A percentile compares a stretch with the other conserved stretches of the same genome.
Conservation (phyloP, 2,329 filamentous ascomycete genomes). For the Daldinia eschscholtzii region DNA sequence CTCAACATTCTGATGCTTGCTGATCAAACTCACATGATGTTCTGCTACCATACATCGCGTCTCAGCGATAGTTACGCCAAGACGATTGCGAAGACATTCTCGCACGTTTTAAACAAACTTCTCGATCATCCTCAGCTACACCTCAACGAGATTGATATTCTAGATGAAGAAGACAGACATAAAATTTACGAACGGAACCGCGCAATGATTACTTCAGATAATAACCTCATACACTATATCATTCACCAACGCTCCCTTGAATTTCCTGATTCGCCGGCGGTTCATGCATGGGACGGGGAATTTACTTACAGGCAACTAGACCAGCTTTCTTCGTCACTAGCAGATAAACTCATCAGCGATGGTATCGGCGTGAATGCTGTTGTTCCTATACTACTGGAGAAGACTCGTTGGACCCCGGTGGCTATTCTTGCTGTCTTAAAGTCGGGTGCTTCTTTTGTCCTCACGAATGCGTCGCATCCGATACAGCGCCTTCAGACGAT, state of each 20-base stretch:
- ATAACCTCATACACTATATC: background rate
- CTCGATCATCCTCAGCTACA: background rate
- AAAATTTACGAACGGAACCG: background rate
- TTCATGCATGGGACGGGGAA: background rate
- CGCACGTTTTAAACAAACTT: background rate
- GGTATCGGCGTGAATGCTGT: background rate
- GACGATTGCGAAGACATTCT: background rate
- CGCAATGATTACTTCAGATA: background rate
- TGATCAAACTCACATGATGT: background rate
- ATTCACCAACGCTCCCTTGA: background rate
- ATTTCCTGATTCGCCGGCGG: background rate
- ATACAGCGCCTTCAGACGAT: background rate
- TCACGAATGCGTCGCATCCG: background rate
- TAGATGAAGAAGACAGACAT: background rate
- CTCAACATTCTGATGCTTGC: background rate
- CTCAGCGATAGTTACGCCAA: background rate
- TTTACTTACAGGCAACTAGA: background rate
- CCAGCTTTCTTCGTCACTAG: background rate
- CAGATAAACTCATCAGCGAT: background rate
- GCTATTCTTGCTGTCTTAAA: background rate
- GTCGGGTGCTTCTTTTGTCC: background rate
- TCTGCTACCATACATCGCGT: background rate
- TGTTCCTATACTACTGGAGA: background rate
- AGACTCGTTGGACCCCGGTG: background rate
- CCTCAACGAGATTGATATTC: background rate